Base-by-base conservation (phyloP, 2,329 filamentous ascomycete genomes). In the Lachnellula occidentalis region DNA sequence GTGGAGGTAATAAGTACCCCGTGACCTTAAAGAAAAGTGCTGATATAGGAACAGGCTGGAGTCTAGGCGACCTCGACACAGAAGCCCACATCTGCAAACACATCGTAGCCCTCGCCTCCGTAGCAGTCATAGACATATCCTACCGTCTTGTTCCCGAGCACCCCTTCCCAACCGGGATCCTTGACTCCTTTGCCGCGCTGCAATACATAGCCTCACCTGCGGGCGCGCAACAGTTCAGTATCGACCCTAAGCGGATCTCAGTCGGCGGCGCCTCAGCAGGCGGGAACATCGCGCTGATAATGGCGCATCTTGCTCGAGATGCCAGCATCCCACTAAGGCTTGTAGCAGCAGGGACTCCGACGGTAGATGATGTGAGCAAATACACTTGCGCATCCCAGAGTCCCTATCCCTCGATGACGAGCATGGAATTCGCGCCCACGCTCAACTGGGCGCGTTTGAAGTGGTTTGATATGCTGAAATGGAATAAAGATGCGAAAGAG, bases 61-160 rank as follows among this genome's bases (percentile, higher is more conserved):
- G 74, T 0, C 69, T 79, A 1, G 77, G 77, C 1, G 76, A 77
- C 55, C 66, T 79, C 12, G 72, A 76, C 19, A 78, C 76, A 0
- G 77, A 79, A 66, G 67, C 72, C 3, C 72, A 77, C 58, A 74
- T 78, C 53, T 78, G 75, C 70, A 69, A 70, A 50, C 75, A 78
- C 58, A 69, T 79, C 22, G 76, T 72, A 64, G 66, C 69, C 27
- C 67, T 72, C 45, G 73, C 72, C 21, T 67, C 69, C 24, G 76
- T 76, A 27, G 71, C 69, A 14, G 75, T 80, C 27, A 70, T 81
- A 51, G 75, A 78, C 59, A 73, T 80, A 11, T 76, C 66, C n/a
- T 81, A 80, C 60, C 73, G 78, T 4, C 71, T 79, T 1, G 74
- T 78, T 0, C 78, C 78, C 8, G 77, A 80, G 62, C 63, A 73